Conservation (phyloP, 495 filamentous ascomycete species). For the Clohesyomyces aquaticus region DNA sequence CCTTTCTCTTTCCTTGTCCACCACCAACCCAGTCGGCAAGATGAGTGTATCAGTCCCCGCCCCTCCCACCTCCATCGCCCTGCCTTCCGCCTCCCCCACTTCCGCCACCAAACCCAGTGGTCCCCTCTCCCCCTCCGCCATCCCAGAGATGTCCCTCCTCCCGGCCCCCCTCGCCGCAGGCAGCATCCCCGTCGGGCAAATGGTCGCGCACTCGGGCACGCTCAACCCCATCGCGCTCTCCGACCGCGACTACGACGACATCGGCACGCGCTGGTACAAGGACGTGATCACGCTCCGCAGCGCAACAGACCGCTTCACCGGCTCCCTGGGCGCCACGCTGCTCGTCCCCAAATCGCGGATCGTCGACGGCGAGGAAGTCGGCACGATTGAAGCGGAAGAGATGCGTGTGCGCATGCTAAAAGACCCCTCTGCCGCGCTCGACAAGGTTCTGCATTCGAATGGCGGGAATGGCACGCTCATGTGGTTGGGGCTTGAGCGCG, state of each 20-base stretch:
- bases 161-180: slow-evolving; percentile 13
- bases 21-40: neutral
- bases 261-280: slow-evolving; percentile 34
- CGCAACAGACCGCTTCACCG: slow-evolving; percentile 4
- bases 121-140: slow-evolving; percentile 20
- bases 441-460: slow-evolving; percentile 10
- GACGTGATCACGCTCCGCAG: slow-evolving; percentile 27
- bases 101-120: neutral
- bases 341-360: slow-evolving; percentile 19
- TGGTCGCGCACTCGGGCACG: slow-evolving; percentile 22
- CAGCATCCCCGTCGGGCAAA: slow-evolving; percentile 25
- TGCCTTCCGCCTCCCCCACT: neutral
- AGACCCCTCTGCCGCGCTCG: slow-evolving; percentile 16
- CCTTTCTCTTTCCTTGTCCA: neutral
- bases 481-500: slow-evolving; percentile 14
- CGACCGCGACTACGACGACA: slow-evolving; percentile 35
- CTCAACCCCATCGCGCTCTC: slow-evolving; percentile 18
- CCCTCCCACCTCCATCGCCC: neutral
- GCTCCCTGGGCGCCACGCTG: slow-evolving; percentile 9
- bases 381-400: slow-evolving; percentile 28
- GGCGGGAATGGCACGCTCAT: neutral
- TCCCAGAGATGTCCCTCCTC: slow-evolving; percentile 25
- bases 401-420: slow-evolving; percentile 26
- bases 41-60: slow-evolving; percentile 12
- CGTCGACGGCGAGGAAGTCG: slow-evolving; percentile 11